Conservation (phyloP, 257 asterid species). For the Solanum etuberosum region DNA sequence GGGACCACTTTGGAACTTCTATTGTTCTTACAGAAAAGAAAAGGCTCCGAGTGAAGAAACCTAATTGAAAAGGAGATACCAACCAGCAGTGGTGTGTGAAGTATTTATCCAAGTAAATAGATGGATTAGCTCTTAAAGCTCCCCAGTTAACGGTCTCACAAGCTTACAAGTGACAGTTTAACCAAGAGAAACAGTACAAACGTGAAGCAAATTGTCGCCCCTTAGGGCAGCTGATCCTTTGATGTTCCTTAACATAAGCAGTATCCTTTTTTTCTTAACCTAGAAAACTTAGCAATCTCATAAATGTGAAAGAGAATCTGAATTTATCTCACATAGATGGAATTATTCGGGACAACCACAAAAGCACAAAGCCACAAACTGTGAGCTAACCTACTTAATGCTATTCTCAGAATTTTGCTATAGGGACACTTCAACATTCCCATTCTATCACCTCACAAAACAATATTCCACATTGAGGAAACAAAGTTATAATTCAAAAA, state of each 20-base stretch:
- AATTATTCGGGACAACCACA: neutral
- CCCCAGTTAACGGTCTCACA: neutral
- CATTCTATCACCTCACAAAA: neutral
- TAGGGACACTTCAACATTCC: neutral
- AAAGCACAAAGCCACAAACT: neutral
- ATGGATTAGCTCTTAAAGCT: neutral
- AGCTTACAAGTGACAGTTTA: neutral
- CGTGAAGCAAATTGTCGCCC: neutral
- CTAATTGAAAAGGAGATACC: neutral
- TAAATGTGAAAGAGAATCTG: neutral
- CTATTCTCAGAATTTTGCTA: neutral
- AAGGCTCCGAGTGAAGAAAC: neutral
- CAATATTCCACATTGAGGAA: neutral
- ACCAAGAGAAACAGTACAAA: neutral
- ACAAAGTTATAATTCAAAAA: neutral
- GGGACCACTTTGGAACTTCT: neutral
- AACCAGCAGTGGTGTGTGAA: neutral
- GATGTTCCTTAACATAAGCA: neutral
- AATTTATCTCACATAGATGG: neutral
- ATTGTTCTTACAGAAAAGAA: neutral
- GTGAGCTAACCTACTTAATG: neutral
- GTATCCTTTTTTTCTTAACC: neutral
- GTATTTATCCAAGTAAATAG: neutral
- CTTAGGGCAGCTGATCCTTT: neutral
- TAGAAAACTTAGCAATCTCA: neutral